Evolutionary conservation across 2,329 filamentous ascomycete species (phyloP), one percentile per base, ranked within the genome.

Genomic region (Calonectria ilicicola): DNA sequence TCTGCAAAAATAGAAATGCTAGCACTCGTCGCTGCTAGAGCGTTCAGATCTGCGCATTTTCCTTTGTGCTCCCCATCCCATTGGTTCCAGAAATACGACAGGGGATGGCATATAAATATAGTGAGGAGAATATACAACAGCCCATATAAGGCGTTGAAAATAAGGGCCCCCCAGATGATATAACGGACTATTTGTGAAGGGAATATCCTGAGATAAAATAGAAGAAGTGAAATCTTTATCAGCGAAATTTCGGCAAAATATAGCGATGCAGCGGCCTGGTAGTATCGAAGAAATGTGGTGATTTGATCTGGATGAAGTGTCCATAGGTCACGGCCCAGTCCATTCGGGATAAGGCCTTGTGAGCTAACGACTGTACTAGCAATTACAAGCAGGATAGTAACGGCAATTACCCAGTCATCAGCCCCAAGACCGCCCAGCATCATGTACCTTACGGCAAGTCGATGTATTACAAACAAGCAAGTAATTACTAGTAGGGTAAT

Each of bases 171-270:
- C 77, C 82, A 84, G 0, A 86, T 76, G 15, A 84, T 21, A 12
- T 77, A 75, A 7, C 80, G 78, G 19, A 84, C 81, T 0, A 49
- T 69, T 8, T 63, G 72, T 0, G 78, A 76, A 0, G 84, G 83
- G 47, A 87, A 87, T 56, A 87, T 84, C 21, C 83, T 80, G 17
- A 85, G 78, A 68, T 86, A 87, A 70, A 87, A 86, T 67, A 83
- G 81, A 12, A 86, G 74, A n/a, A 87, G 75, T 1, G 85, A 84
- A 27, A 86, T 75, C 74, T 87, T 86, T 40, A 85, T 79, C 6
- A 85, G 73, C 14, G 82, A 80, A 65, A 85, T 79, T 32, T 83
- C 79, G 0, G 81, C 29, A 74, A 86, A 83, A 75, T 87, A 87
- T 27, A 86, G 77, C 0, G 84, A 77, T 49, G 85, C 82, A 3